phyloP scores from a whole-genome alignment of 2,329 filamentous ascomycete species.

The Ophiostoma quercus region DNA sequence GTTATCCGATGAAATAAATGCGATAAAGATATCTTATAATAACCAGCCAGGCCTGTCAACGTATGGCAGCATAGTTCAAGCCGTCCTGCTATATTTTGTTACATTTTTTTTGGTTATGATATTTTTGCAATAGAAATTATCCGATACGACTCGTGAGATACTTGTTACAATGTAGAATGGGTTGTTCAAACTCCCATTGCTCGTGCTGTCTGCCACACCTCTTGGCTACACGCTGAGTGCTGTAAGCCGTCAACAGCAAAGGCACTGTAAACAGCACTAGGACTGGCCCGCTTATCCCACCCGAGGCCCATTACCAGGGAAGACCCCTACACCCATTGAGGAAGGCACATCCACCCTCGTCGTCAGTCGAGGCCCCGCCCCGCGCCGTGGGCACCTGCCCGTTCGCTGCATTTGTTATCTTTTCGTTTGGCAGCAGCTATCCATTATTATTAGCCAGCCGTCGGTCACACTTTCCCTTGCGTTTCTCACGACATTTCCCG shows the following conservation, averaged over 20 bases:
- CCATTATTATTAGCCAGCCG: slow-evolving; percentile 4
- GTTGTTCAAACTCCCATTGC: not conserved
- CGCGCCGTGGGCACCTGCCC: slow-evolving; percentile 5
- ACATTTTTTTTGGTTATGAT: too few relatives aligned
- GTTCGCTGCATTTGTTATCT: not conserved
- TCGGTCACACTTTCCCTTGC: slow-evolving; percentile 8
- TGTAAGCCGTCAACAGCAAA: not conserved
- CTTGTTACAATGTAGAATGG: too few relatives aligned
- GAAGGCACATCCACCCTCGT: slow-evolving; percentile 7
- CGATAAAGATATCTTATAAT: too few relatives aligned
- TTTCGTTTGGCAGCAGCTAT: not conserved
- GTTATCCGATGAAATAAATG: too few relatives aligned
- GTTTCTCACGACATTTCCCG: not conserved
- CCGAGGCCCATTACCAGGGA: not conserved
- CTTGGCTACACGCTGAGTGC: not conserved
- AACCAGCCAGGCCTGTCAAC: too few relatives aligned
- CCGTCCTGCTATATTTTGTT: too few relatives aligned
- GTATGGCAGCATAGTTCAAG: too few relatives aligned
- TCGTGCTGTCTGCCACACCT: not conserved
- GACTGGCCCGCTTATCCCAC: slow-evolving; percentile 1
- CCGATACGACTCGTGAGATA: too few relatives aligned
- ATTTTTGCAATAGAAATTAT: too few relatives aligned
- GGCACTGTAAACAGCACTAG: not conserved
- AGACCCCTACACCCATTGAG: not conserved
- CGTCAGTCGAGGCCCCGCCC: slow-evolving; percentile 8